Evolutionary conservation across 2,329 filamentous ascomycete genomes (phyloP), one percentile per base, ranked within the genome.

Genomic region (Fusarium devonianum): DNA sequence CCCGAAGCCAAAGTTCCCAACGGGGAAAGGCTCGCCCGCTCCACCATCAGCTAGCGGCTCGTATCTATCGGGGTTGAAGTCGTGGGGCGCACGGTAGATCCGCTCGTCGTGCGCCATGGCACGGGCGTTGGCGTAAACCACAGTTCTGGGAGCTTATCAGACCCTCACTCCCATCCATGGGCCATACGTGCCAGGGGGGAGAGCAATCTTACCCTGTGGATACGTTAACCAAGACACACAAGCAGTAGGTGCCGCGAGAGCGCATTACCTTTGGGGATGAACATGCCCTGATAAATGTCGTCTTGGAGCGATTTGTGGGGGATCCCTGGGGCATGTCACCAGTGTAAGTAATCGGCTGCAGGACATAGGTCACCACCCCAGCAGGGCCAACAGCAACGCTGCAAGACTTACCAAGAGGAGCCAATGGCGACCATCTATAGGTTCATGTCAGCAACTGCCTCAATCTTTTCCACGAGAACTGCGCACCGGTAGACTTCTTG

Each of bases 251-350:
- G 11, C 18, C 25, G 18, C 18, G 12, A 23, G 21, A 12, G 21
- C 7, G 5, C 45, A 45, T 26, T 53, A 68, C 82, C 82, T 53
- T 77, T 78, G 10, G 80, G 81, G 50, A 86, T 83, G 53, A 78
- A 76, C 71, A 82, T 80, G 36, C 77, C 80, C 17, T 78, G 71
- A 58, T 84, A 86, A 21, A 78, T 69, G 56, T 86, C 83, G 49
- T 85, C 81, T 42, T 78, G 66, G 3, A 78, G 72, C 10, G 79
- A 74, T 50, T 72, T 77, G 66, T 85, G 83, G 8, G 83, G 82
- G 40, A 85, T 80, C 5, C 67, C 67, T 67, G 34, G 28, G 3
- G 32, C 17, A 23, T 30, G 19, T 18, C 23, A 36, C 23, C 19
- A 33, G 28, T 19, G 35, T 63, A 33, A 63, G 45, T 38, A 35